Percentiles rank a stretch among this genome's conserved stretches.
Conservation (phyloP, 225 moss, liverwort and hornwort genomes). For the Lunularia cruciata region DNA sequence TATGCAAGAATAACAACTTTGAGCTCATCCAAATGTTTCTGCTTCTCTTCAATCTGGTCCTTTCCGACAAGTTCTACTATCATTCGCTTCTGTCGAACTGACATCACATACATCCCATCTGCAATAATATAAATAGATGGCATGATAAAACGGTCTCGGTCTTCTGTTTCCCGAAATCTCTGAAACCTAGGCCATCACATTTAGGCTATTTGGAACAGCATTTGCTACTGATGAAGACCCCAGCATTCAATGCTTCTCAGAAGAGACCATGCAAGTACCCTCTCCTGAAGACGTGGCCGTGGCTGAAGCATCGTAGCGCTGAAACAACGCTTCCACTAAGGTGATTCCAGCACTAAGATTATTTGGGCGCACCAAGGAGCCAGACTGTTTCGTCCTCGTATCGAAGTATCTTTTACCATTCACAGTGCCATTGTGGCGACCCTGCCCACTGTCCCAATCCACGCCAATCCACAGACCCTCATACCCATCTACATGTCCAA, state of each 20-base stretch:
- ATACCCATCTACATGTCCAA: slow-evolving; percentile 66
- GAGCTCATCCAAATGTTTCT: slow-evolving; percentile 68
- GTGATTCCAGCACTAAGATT: slow-evolving; percentile 59
- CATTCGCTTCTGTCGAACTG: slow-evolving; percentile 78
- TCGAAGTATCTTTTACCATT: slow-evolving; percentile 81
- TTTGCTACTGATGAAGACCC: background rate
- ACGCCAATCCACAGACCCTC: slow-evolving; percentile 87
- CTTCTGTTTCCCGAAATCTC: background rate
- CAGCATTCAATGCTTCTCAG: background rate
- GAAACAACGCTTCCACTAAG: slow-evolving; percentile 60
- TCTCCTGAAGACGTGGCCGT: slow-evolving; percentile 40
- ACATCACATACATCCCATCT: slow-evolving; percentile 97
- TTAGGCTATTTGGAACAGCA: background rate
- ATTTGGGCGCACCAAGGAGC: slow-evolving; percentile 79
- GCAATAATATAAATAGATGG: too few species aligned
- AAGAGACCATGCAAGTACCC: slow-evolving; percentile 36
- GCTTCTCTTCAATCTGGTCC: slow-evolving; percentile 81
- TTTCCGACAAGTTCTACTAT: slow-evolving; percentile 92
- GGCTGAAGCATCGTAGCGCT: slow-evolving; percentile 59
- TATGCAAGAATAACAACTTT: slow-evolving; percentile 67
- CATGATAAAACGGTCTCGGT: too few species aligned
- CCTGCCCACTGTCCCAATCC: slow-evolving; percentile 82
- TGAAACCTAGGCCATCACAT: background rate
- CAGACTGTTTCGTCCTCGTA: slow-evolving; percentile 49
- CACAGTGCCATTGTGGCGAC: slow-evolving; percentile 86